A percentile compares a stretch with the other conserved stretches of the same genome.
These are phyloP conservation scores for Cryptococcus sp. DNA, from an alignment of 1,284 basidiomycete species.

Conservation along the genomic window DNA sequence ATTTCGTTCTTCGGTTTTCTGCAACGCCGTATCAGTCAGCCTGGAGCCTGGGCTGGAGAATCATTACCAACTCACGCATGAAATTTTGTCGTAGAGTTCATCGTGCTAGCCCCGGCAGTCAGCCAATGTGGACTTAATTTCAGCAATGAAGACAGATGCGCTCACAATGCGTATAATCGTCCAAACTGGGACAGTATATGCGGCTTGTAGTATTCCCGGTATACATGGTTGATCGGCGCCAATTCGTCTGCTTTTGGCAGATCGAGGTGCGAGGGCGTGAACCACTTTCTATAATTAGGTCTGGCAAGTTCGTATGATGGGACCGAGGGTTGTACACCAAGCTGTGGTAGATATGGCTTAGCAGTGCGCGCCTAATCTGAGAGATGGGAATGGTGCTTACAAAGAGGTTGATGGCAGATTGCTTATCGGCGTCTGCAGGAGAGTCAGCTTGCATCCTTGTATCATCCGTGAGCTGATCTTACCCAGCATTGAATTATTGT, in stretches of 20 bases:
- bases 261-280: constrained; percentile 67
- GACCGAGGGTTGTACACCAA: constrained; percentile 66
- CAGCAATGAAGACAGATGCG: background rate
- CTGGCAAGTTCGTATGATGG: constrained; percentile 46
- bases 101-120: constrained; percentile 24
- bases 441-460: constrained; percentile 3
- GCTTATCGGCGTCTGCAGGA: constrained; percentile 86
- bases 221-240: constrained; percentile 63
- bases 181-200: constrained; percentile 56
- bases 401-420: constrained; percentile 95
- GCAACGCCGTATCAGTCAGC: background rate
- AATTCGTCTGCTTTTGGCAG: constrained; percentile 53
- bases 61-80: constrained; percentile 22
- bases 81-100: constrained; percentile 48
- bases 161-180: constrained; percentile 62
- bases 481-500: constrained; percentile 91
- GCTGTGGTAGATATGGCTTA: constrained; percentile 35
- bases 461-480: constrained; percentile 7
- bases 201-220: constrained; percentile 89
- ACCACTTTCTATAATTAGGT: constrained; percentile 80
- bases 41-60: background rate
- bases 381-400: constrained; percentile 28
- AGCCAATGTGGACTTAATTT: background rate
- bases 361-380: background rate
- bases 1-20: constrained; percentile 41